Evolutionary conservation across 108 stramenopile species (phyloP).

Genomic region (Schizochytrium sp.): DNA sequence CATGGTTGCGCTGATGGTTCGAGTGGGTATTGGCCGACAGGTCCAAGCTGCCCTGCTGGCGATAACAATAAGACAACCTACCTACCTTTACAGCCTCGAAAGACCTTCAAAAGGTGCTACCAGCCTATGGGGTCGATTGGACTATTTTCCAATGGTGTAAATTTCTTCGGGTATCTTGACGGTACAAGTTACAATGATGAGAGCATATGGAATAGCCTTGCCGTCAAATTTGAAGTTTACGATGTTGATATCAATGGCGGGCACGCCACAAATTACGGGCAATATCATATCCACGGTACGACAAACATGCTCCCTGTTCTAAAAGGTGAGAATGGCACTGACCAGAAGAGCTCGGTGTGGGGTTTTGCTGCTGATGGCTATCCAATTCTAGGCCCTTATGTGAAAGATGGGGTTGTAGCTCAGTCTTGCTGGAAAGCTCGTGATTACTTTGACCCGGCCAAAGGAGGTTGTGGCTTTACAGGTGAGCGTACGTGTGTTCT

Average conservation of each 20-base stretch:
- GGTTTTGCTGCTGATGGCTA: slow-evolving; percentile 12
- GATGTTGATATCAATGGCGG: slow-evolving; percentile 36
- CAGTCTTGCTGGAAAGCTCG: slow-evolving; percentile 34
- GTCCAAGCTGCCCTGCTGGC: slow-evolving; percentile 4
- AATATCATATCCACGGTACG: neutral
- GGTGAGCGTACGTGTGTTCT: slow-evolving; percentile 6
- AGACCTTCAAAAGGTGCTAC: neutral
- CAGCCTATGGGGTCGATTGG: slow-evolving; percentile 5
- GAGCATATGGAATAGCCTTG: neutral
- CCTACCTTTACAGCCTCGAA: neutral
- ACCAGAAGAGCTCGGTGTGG: slow-evolving; percentile 11
- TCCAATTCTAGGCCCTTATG: neutral
- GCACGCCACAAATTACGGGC: neutral
- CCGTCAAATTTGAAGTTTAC: neutral
- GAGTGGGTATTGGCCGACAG: slow-evolving; percentile 33
- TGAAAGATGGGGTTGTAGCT: neutral
- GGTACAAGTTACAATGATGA: slow-evolving; percentile 35
- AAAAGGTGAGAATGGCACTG: neutral
- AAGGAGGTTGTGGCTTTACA: neutral
- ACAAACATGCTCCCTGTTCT: slow-evolving; percentile 27
- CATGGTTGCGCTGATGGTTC: slow-evolving; percentile 2
- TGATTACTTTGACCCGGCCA: neutral
- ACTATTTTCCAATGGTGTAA: slow-evolving; percentile 9
- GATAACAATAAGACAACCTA: neutral
- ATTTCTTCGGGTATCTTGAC: neutral